These are phyloP conservation scores for Penicillium fuscoglaucum DNA, from an alignment of 2,329 filamentous ascomycete genomes.

Conservation along the genomic window DNA sequence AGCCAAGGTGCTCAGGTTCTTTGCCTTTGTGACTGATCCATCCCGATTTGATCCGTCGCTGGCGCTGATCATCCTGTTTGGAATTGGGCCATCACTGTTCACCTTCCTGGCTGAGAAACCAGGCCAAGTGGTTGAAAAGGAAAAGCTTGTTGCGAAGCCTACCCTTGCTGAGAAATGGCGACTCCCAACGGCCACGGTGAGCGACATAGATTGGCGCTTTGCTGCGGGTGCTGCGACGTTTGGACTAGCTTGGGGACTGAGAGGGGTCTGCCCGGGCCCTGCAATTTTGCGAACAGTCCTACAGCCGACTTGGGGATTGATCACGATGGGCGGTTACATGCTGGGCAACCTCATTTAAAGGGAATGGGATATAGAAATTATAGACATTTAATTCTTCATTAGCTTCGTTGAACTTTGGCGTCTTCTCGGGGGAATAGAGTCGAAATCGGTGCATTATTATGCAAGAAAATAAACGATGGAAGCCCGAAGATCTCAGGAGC, in stretches of 20 bases:
- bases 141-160: conserved; percentile 35
- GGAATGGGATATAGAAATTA: not conserved
- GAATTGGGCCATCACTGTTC: conserved; percentile 49
- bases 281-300: conserved; percentile 49
- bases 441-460: not conserved
- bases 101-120: conserved; percentile 35
- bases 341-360: conserved; percentile 40
- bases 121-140: conserved; percentile 27
- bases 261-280: conserved; percentile 55
- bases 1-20: conserved; percentile 53
- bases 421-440: not conserved
- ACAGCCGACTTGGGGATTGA: conserved; percentile 51
- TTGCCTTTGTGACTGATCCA: conserved; percentile 46
- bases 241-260: conserved; percentile 54
- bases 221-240: conserved; percentile 50
- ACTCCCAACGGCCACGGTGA: conserved; percentile 47
- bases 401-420: not conserved
- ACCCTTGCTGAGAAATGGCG: conserved; percentile 45
- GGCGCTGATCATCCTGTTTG: conserved; percentile 51
- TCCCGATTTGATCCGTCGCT: conserved; percentile 54
- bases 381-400: not conserved
- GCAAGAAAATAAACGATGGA: not conserved
- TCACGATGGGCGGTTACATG: conserved; percentile 51
- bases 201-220: conserved; percentile 52
- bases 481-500: not conserved